These are phyloP conservation scores for Eucalyptus pumila DNA, from an alignment of 345 rosid species.

Conservation along the genomic window DNA sequence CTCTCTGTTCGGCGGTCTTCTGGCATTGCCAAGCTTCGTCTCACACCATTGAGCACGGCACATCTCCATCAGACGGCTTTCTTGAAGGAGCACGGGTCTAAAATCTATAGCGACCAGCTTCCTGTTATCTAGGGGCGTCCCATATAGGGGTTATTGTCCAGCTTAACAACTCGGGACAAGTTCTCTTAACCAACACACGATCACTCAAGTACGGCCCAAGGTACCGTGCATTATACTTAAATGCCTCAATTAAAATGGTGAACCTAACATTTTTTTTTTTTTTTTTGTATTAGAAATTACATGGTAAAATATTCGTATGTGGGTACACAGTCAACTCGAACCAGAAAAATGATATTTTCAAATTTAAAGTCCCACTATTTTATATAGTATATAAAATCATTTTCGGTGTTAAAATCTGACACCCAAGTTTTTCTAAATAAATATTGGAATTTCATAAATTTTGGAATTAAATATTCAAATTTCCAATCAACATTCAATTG, in stretches of 20 bases:
- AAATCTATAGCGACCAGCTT: rapidly evolving
- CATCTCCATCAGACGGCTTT: rapidly evolving
- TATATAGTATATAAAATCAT: no score
- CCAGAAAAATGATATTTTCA: rapidly evolving
- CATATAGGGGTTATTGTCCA: rapidly evolving
- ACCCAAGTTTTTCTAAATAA: rapidly evolving
- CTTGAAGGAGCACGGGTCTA: rapidly evolving
- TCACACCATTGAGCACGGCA: rapidly evolving
- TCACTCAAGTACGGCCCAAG: rapidly evolving
- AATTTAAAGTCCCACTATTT: rapidly evolving
- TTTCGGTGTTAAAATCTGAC: rapidly evolving
- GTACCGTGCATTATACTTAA: rapidly evolving
- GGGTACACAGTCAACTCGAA: no score
- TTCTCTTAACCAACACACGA: no score
- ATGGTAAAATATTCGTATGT: no score
- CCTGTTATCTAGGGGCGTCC: rapidly evolving
- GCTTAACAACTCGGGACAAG: rapidly evolving
- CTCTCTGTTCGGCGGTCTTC: rapidly evolving
- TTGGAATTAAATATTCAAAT: rapidly evolving
- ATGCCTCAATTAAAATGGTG: no score
- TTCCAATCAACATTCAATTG: no score
- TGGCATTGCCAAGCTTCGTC: rapidly evolving
- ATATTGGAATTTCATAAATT: no score
- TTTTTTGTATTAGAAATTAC: no score
- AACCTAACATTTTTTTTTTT: rapidly evolving